These are phyloP conservation scores for Quercus tomentella DNA, from an alignment of 331 rosid genomes.

Conservation along the genomic window DNA sequence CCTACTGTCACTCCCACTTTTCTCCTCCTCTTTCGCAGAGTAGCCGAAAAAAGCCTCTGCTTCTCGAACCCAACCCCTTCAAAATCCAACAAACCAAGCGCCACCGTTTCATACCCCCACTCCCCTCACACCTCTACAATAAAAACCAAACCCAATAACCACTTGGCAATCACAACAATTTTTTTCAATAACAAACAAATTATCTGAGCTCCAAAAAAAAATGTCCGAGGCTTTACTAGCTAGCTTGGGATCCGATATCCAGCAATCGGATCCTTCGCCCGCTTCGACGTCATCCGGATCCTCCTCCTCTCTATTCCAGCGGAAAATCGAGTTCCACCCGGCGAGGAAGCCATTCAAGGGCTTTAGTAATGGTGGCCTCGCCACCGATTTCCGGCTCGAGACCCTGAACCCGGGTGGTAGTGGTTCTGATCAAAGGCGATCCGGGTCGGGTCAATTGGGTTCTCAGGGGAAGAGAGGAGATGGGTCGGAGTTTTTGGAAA, in stretches of 20 bases:
- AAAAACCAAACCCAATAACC: no score
- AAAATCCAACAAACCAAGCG: no score
- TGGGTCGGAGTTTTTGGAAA: conserved; percentile 53
- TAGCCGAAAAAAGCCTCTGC: conserved; percentile 49
- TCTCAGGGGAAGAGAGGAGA: conserved; percentile 44
- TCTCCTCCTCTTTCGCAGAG: conserved; percentile 40
- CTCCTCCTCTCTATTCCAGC: conserved; percentile 19
- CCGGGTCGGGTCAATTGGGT: conserved; percentile 9
- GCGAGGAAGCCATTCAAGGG: conserved; percentile 52
- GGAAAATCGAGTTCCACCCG: conserved; percentile 53
- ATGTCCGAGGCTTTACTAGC: conserved; percentile 42
- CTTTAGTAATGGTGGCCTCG: conserved; percentile 38
- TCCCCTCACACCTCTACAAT: not conserved
- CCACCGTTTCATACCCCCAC: not conserved
- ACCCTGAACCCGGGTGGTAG: conserved; percentile 53
- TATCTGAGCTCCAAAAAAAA: not conserved
- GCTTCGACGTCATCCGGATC: conserved; percentile 10
- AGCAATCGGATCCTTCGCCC: conserved; percentile 16
- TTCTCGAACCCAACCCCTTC: conserved; percentile 1
- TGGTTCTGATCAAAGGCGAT: conserved; percentile 22
- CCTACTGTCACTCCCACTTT: not conserved
- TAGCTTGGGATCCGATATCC: conserved; percentile 4
- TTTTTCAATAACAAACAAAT: not conserved
- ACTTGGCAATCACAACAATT: no score
- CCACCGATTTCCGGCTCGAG: conserved; percentile 55